A percentile compares a stretch with the other conserved stretches of the same genome.
Conservation (phyloP, 805 yeast genomes). For the Candida sphagnicola region DNA sequence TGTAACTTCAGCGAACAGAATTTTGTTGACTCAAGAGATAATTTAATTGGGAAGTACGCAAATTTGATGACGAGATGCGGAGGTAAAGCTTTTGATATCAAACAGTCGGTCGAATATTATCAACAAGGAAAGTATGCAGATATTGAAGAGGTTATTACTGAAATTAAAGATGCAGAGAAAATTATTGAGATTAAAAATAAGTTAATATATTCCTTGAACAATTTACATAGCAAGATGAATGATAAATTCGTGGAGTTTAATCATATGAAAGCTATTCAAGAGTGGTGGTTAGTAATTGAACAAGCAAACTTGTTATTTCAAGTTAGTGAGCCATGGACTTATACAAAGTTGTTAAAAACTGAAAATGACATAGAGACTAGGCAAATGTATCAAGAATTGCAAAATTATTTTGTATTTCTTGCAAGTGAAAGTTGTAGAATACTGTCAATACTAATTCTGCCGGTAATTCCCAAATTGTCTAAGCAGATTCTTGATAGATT, state of each 20-base stretch:
- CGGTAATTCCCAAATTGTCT: slow-evolving; percentile 70
- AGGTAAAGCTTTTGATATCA: slow-evolving; percentile 61
- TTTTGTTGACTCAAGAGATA: slow-evolving; percentile 51
- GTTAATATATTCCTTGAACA: slow-evolving; percentile 29
- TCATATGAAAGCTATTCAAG: slow-evolving; percentile 51
- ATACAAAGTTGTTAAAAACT: slow-evolving; percentile 23
- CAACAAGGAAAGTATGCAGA: slow-evolving; percentile 16
- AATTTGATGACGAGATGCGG: slow-evolving; percentile 74
- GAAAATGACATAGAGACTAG: slow-evolving; percentile 13
- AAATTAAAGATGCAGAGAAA: slow-evolving; percentile 7
- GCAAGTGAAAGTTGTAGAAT: slow-evolving; percentile 73
- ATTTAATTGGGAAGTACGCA: slow-evolving; percentile 77
- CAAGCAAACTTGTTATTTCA: slow-evolving; percentile 68
- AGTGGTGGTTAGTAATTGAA: slow-evolving; percentile 57
- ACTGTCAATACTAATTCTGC: slow-evolving; percentile 59
- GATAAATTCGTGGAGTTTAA: slow-evolving; percentile 43
- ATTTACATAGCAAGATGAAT: slow-evolving; percentile 37
- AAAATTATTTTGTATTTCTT: slow-evolving; percentile 53
- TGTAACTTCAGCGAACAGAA: slow-evolving; percentile 69
- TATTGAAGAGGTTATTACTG: slow-evolving; percentile 18
- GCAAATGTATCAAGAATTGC: slow-evolving; percentile 12
- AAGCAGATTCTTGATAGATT: slow-evolving; percentile 56
- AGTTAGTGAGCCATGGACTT: slow-evolving; percentile 71
- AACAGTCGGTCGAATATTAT: slow-evolving; percentile 35
- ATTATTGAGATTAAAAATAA: slow-evolving; percentile 13